phyloP scores from a whole-genome alignment of 2,329 filamentous ascomycete species.

The Phoma sp. region DNA sequence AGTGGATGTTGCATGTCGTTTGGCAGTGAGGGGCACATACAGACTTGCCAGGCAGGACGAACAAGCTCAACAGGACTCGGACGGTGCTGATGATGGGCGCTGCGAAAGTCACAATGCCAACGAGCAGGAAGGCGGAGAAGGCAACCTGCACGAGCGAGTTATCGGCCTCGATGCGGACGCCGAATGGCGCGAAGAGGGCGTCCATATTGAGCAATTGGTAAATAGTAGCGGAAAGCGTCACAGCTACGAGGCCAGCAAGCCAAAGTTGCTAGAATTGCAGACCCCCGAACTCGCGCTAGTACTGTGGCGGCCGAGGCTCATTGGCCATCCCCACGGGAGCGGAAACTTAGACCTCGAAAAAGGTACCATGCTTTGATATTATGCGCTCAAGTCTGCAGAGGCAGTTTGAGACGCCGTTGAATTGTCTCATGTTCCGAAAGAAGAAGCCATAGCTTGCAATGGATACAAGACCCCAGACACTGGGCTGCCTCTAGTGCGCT shows the following conservation, averaged over 20 bases:
- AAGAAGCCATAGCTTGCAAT: too few relatives aligned
- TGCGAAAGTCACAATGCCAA: slow-evolving; percentile 39
- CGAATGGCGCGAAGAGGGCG: slow-evolving; percentile 24
- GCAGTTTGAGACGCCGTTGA: too few relatives aligned
- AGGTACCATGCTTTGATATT: too few relatives aligned
- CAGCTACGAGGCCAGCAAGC: slow-evolving; percentile 1
- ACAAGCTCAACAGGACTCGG: slow-evolving; percentile 55
- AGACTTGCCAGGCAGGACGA: slow-evolving; percentile 55
- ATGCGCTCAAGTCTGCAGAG: too few relatives aligned
- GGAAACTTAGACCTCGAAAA: too few relatives aligned
- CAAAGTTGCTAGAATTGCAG: background rate
- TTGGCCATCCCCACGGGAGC: slow-evolving; percentile 1
- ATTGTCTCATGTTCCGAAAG: too few relatives aligned
- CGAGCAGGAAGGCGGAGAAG: slow-evolving; percentile 37
- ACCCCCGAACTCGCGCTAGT: slow-evolving; percentile 12
- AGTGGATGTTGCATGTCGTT: background rate
- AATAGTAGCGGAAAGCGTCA: background rate
- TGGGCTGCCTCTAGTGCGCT: too few relatives aligned
- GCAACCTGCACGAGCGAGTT: slow-evolving; percentile 37
- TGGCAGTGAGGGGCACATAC: slow-evolving; percentile 41
- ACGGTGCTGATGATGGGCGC: slow-evolving; percentile 53
- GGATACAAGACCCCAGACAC: too few relatives aligned
- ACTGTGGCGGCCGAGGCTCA: slow-evolving; percentile 13
- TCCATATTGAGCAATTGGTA: slow-evolving; percentile 10
- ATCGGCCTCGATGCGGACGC: slow-evolving; percentile 41